Evolutionary conservation across 495 filamentous ascomycete genomes (phyloP).

Genomic region (Neurospora sp.): DNA sequence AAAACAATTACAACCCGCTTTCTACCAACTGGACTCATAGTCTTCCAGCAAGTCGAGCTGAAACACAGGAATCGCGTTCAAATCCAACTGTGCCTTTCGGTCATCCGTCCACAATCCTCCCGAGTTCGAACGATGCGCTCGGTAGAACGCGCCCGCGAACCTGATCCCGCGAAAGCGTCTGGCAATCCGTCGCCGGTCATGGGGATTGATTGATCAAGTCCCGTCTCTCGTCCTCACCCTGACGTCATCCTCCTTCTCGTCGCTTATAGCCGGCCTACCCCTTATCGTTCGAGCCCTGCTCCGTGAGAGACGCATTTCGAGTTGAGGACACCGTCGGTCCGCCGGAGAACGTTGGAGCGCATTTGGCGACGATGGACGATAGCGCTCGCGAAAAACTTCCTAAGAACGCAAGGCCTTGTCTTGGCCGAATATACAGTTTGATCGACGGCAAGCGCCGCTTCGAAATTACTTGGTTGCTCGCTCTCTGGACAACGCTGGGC

Average conservation of each 20-base stretch:
- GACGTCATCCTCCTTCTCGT: background rate
- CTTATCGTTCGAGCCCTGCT: background rate
- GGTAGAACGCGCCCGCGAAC: background rate
- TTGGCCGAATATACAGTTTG: too few relatives aligned
- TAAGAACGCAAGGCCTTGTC: too few relatives aligned
- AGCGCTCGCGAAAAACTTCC: background rate
- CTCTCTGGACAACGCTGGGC: background rate
- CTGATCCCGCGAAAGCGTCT: background rate
- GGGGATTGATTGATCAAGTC: background rate
- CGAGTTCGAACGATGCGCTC: background rate
- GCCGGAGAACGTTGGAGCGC: background rate
- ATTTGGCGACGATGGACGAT: background rate
- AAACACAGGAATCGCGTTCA: background rate
- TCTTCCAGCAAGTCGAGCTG: background rate
- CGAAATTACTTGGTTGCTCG: background rate
- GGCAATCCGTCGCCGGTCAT: background rate
- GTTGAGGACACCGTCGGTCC: background rate
- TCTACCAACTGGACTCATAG: too few relatives aligned
- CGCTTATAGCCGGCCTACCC: background rate
- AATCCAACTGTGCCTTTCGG: background rate
- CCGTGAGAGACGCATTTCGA: background rate
- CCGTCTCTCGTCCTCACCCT: background rate
- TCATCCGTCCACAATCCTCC: background rate
- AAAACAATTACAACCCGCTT: background rate
- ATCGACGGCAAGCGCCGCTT: too few relatives aligned